These are phyloP conservation scores for Solanum chilense DNA, from an alignment of 257 asterid genomes.

Conservation along the genomic window DNA sequence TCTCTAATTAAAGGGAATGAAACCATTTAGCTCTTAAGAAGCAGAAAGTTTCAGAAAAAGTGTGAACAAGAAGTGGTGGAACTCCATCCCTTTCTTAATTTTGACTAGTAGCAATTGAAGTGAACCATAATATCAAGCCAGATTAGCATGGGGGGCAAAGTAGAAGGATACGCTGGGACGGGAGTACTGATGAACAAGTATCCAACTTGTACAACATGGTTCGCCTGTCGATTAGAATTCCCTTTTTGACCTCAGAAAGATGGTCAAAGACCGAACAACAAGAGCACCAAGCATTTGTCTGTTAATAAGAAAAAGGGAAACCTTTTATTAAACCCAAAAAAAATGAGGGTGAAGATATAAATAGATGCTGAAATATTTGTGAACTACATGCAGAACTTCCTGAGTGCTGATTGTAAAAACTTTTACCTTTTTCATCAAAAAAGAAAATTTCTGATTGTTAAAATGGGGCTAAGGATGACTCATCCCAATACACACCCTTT, in stretches of 20 bases:
- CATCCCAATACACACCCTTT: not conserved
- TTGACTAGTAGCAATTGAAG: not conserved
- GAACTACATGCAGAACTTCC: not conserved
- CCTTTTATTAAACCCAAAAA: not conserved
- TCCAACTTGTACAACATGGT: slow-evolving; percentile 48
- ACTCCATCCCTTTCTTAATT: not conserved
- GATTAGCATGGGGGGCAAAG: slow-evolving; percentile 8
- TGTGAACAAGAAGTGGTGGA: not conserved
- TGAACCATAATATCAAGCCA: not conserved
- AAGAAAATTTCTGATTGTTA: not conserved
- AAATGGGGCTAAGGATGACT: not conserved
- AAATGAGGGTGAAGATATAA: not conserved
- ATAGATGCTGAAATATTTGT: not conserved
- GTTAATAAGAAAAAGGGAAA: slow-evolving; percentile 16
- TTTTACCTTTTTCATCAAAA: not conserved
- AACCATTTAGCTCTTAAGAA: not conserved
- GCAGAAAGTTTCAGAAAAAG: not conserved
- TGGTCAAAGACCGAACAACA: slow-evolving; percentile 47
- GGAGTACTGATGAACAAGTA: slow-evolving; percentile 41
- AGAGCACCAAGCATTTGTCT: slow-evolving; percentile 35
- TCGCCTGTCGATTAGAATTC: slow-evolving; percentile 47
- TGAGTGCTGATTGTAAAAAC: not conserved
- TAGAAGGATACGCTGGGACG: slow-evolving; percentile 81
- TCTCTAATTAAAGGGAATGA: not conserved
- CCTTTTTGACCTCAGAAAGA: slow-evolving; percentile 29